Conservation (phyloP, 352 stramenopile species). For the Plasmopara muralis region DNA sequence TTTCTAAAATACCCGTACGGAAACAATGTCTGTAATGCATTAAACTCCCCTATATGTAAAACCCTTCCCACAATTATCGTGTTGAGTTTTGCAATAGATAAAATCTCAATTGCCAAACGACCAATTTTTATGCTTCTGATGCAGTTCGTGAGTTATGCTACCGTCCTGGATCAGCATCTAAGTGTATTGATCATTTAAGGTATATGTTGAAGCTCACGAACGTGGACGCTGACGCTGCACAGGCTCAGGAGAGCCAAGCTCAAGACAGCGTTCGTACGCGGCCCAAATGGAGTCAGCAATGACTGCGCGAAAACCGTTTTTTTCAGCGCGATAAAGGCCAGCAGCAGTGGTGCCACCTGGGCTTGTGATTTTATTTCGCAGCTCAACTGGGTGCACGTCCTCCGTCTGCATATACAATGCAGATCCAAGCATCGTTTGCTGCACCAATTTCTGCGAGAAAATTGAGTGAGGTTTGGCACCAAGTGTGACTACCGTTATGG, state of each 20-base stretch:
- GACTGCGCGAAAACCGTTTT: conserved; percentile 91
- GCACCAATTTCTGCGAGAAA: conserved; percentile 77
- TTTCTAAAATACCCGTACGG: too few species aligned
- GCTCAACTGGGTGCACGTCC: conserved; percentile 83
- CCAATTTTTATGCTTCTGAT: too few species aligned
- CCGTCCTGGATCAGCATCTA: not conserved
- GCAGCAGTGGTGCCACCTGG: conserved; percentile 91
- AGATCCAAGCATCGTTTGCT: conserved; percentile 91
- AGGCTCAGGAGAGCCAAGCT: conserved; percentile 86
- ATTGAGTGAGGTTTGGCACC: not conserved
- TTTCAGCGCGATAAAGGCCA: conserved; percentile 94
- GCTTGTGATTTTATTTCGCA: conserved; percentile 93
- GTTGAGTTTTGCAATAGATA: too few species aligned
- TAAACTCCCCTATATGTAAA: too few species aligned
- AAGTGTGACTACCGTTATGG: too few species aligned
- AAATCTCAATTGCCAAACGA: too few species aligned
- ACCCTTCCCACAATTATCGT: too few species aligned
- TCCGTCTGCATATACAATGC: conserved; percentile 92
- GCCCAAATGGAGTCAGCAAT: conserved; percentile 94
- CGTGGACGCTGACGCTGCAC: conserved; percentile 61
- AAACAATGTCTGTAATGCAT: too few species aligned
- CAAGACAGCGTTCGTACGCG: conserved; percentile 90
- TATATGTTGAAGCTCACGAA: conserved; percentile 21
- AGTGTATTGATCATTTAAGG: not conserved
- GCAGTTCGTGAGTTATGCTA: too few species aligned